These are phyloP conservation scores for Diplogelasinospora grovesii DNA, from an alignment of 495 filamentous ascomycete genomes.

Conservation along the genomic window DNA sequence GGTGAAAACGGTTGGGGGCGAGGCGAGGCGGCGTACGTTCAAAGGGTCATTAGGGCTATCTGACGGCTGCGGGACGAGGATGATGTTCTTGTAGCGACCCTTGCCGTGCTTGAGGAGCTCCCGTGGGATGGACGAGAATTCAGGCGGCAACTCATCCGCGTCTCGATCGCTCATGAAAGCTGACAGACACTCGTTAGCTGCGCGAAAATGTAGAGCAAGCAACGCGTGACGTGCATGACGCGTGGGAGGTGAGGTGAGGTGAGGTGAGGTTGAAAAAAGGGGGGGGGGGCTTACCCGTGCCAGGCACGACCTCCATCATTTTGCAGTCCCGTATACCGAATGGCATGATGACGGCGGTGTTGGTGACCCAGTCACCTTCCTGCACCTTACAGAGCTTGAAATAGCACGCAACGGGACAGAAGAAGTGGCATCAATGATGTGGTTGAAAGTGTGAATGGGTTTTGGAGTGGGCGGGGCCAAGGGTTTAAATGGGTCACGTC, in stretches of 20 bases:
- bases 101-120: slow-evolving; percentile 44
- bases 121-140: slow-evolving; percentile 33
- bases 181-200: no score
- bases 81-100: slow-evolving; percentile 39
- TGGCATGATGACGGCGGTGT: slow-evolving; percentile 26
- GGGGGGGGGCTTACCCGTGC: slow-evolving; percentile 36
- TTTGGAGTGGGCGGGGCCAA: no score
- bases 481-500: no score
- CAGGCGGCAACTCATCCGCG: slow-evolving; percentile 36
- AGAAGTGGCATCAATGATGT: no score
- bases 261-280: neutral
- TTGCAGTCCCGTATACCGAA: slow-evolving; percentile 38
- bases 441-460: no score
- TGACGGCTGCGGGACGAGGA: slow-evolving; percentile 49
- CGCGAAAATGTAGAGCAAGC: no score
- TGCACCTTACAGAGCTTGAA: no score
- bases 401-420: no score
- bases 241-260: no score
- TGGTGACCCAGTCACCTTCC: no score
- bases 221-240: no score
- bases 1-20: neutral
- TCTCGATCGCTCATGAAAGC: slow-evolving; percentile 42
- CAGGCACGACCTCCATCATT: slow-evolving; percentile 40
- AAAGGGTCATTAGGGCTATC: slow-evolving; percentile 51
- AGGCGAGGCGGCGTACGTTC: slow-evolving; percentile 25